Evolutionary conservation across 352 stramenopile genomes (phyloP).

Genomic region (Phytopythium helicoides): DNA sequence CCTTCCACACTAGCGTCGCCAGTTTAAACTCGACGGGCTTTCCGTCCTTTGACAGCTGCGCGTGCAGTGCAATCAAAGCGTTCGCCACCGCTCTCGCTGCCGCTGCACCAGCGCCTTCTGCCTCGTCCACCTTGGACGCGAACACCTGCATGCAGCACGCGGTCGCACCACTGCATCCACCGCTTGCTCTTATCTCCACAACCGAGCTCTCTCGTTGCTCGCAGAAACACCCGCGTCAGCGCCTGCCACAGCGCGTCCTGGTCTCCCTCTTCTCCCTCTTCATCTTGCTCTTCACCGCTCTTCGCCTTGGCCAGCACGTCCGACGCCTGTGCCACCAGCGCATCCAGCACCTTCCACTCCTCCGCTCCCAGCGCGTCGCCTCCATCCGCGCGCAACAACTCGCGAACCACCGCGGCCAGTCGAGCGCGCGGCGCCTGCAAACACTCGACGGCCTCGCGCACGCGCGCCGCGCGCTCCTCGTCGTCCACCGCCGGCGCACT

Average conservation of each 20-base stretch:
- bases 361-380: background rate
- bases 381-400: background rate
- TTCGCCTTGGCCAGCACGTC: background rate
- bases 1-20: constrained; percentile 53
- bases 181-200: background rate
- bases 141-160: constrained; percentile 5
- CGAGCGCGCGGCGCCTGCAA: background rate
- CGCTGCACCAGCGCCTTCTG: background rate
- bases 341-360: constrained; percentile 2
- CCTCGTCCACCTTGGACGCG: background rate
- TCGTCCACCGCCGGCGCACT: background rate
- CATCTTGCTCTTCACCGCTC: background rate
- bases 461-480: background rate
- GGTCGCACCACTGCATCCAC: constrained; percentile 11
- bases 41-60: background rate
- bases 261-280: background rate
- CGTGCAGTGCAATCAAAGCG: constrained; percentile 14
- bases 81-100: constrained; percentile 2
- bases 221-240: constrained; percentile 1
- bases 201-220: constrained; percentile 4
- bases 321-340: background rate
- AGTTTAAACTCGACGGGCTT: constrained; percentile 25
- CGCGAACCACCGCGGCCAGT: background rate
- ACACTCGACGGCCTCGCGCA: constrained; percentile 1
- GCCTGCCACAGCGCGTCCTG: background rate